Evolutionary conservation across 2,329 filamentous ascomycete species (phyloP).

Genomic region (Aspergillus candidus): DNA sequence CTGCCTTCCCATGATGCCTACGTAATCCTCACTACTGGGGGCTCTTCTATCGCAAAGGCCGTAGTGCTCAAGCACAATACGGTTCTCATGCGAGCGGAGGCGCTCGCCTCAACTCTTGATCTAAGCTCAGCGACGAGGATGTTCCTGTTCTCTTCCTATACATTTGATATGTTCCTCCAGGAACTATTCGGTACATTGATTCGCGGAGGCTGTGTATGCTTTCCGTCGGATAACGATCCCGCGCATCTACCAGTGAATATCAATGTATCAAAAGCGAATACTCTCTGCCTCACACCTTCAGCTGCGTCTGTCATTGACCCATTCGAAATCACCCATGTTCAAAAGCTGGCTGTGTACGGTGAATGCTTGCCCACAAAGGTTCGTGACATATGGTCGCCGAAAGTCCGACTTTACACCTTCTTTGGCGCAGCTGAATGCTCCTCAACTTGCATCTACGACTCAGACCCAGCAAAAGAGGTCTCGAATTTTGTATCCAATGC

Average conservation of each 20-base stretch:
- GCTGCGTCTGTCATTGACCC: conserved; percentile 17
- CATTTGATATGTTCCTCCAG: conserved; percentile 42
- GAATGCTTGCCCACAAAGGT: conserved; percentile 8
- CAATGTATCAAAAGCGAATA: conserved; percentile 28
- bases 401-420: conserved; percentile 17
- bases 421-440: conserved; percentile 24
- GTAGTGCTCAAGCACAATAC: conserved; percentile 34
- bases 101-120: conserved; percentile 21
- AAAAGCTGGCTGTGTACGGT: conserved; percentile 18
- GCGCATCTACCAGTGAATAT: conserved; percentile 52
- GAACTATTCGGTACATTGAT: conserved; percentile 34
- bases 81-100: conserved; percentile 25
- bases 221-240: conserved; percentile 42
- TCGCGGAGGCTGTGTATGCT: conserved; percentile 43
- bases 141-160: conserved; percentile 41
- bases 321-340: conserved; percentile 24
- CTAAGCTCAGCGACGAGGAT: conserved; percentile 21
- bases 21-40: conserved; percentile 32
- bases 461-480: background rate
- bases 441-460: conserved; percentile 17
- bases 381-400: conserved; percentile 6
- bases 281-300: conserved; percentile 32
- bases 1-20: conserved; percentile 23
- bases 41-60: conserved; percentile 24
- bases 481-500: conserved; percentile 19